phyloP scores from a whole-genome alignment of 805 yeast species.

The Metschnikowia lachancei region DNA sequence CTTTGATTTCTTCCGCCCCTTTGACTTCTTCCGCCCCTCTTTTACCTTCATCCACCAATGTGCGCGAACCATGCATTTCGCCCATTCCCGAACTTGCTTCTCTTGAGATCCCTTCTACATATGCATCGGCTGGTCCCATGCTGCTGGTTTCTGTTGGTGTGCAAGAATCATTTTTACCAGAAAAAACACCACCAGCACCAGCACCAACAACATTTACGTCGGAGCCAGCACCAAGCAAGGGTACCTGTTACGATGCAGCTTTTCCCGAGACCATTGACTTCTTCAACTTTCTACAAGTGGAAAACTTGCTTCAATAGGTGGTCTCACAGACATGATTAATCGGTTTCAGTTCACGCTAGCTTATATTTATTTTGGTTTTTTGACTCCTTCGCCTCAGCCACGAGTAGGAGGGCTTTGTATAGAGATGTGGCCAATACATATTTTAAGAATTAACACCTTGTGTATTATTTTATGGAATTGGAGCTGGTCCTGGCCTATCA shows the following conservation, averaged over 20 bases:
- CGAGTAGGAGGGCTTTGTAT: neutral
- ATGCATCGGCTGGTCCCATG: constrained; percentile 8
- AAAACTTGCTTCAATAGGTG: constrained; percentile 2
- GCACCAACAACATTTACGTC: too few relatives aligned
- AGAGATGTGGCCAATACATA: too few relatives aligned
- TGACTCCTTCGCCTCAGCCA: neutral
- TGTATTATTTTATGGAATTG: too few relatives aligned
- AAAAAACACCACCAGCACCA: too few relatives aligned
- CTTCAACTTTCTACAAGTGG: constrained; percentile 3
- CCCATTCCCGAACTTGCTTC: too few relatives aligned
- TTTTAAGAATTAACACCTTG: too few relatives aligned
- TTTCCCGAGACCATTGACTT: constrained; percentile 1
- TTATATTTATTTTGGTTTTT: neutral
- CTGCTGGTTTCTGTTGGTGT: neutral
- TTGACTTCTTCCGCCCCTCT: too few relatives aligned
- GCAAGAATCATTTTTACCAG: too few relatives aligned
- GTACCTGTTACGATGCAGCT: neutral
- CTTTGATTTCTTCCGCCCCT: too few relatives aligned
- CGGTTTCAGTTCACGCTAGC: neutral
- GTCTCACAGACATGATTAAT: constrained; percentile 1
- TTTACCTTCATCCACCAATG: neutral
- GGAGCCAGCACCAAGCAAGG: neutral
- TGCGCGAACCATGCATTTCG: too few relatives aligned
- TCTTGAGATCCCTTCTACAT: neutral
- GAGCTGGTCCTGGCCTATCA: too few relatives aligned